Percentiles rank a stretch among this genome's conserved stretches.
Evolutionary conservation across 2,329 filamentous ascomycete species (phyloP).

Genomic region (Colletotrichum incanum): DNA sequence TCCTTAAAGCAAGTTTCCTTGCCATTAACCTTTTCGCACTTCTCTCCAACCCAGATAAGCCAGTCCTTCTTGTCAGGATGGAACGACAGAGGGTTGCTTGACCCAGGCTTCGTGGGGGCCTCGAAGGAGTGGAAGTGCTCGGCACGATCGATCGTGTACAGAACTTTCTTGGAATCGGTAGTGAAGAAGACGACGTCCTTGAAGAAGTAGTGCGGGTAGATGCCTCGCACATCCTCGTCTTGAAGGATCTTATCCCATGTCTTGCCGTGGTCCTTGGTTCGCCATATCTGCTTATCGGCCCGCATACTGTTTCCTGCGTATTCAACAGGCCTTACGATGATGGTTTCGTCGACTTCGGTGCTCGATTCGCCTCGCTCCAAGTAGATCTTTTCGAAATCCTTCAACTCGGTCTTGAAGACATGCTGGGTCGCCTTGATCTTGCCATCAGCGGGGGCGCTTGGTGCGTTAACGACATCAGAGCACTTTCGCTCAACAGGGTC

Average conservation of each 20-base stretch:
- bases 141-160: conserved; percentile 87
- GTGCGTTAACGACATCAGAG: conserved; percentile 69
- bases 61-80: conserved; percentile 90
- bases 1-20: conserved; percentile 77
- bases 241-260: conserved; percentile 82
- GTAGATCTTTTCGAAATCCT: conserved; percentile 75
- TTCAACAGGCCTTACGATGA: conserved; percentile 68
- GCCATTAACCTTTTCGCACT: conserved; percentile 71
- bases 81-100: conserved; percentile 75
- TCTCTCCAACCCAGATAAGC: conserved; percentile 90
- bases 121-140: conserved; percentile 81
- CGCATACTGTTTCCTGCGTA: conserved; percentile 50
- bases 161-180: conserved; percentile 76
- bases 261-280: conserved; percentile 91
- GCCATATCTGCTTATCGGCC: conserved; percentile 73
- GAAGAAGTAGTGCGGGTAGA: conserved; percentile 85
- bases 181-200: conserved; percentile 92
- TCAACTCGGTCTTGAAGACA: conserved; percentile 73
- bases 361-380: conserved; percentile 82
- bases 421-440: conserved; percentile 75
- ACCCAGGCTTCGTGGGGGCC: conserved; percentile 70
- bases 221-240: conserved; percentile 77
- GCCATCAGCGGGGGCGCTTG: conserved; percentile 73
- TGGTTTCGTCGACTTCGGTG: conserved; percentile 78
- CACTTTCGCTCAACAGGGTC: conserved; percentile 83